Evolutionary conservation across 2,329 filamentous ascomycete genomes (phyloP).

Genomic region (Botryotinia convoluta): DNA sequence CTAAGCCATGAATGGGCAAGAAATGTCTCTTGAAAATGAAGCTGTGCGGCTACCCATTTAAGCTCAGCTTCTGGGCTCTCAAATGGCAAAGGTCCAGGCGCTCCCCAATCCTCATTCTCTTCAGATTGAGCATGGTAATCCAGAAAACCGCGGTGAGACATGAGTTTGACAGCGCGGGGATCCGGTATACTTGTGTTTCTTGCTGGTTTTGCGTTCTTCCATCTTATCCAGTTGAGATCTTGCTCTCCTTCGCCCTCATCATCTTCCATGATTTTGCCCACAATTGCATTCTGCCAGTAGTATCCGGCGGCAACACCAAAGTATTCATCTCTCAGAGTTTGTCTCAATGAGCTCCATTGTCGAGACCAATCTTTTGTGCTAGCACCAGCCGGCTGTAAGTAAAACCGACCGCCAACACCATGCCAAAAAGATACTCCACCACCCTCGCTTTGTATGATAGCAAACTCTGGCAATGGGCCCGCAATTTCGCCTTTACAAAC

Average conservation of each 20-base stretch:
- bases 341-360: conserved; percentile 28
- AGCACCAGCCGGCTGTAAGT: conserved; percentile 15
- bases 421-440: conserved; percentile 35
- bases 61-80: conserved; percentile 11
- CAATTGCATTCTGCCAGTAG: conserved; percentile 31
- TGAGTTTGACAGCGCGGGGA: neutral
- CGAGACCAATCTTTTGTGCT: neutral
- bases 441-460: conserved; percentile 33
- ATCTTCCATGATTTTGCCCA: conserved; percentile 12
- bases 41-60: conserved; percentile 16
- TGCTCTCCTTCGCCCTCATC: conserved; percentile 18
- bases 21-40: neutral
- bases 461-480: conserved; percentile 36
- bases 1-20: neutral
- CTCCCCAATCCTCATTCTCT: conserved; percentile 3
- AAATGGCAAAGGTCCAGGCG: conserved; percentile 18
- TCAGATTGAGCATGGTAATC: neutral
- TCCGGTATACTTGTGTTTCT: neutral
- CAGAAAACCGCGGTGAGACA: neutral
- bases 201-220: conserved; percentile 6
- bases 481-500: conserved; percentile 33
- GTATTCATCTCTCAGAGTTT: neutral
- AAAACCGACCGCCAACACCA: conserved; percentile 29
- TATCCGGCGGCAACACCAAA: conserved; percentile 24
- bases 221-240: conserved; percentile 15